Conservation (phyloP, 495 filamentous ascomycete genomes). For the Aspergillus heteromorphus region DNA sequence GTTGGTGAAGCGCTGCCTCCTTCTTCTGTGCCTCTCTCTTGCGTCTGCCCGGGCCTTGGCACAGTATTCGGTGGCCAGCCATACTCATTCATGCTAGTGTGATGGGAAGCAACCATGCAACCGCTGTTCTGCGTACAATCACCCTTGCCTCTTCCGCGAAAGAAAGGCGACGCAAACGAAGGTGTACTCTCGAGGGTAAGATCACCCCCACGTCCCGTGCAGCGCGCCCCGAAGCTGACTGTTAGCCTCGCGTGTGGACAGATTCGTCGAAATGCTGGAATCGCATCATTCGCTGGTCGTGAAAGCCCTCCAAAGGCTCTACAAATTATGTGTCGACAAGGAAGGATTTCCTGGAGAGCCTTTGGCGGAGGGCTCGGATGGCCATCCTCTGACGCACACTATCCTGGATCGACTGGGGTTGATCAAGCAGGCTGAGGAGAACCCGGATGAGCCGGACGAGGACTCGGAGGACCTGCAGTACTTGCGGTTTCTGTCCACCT, state of each 20-base stretch:
- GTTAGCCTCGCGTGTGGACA: neutral
- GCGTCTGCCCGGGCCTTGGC: neutral
- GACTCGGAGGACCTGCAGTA: slow-evolving; percentile 37
- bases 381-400: slow-evolving; percentile 40
- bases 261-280: slow-evolving; percentile 47
- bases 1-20: slow-evolving; percentile 19
- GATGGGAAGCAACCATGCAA: slow-evolving; percentile 48
- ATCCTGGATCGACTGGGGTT: slow-evolving; percentile 43
- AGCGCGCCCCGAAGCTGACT: slow-evolving; percentile 8
- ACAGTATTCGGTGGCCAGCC: neutral
- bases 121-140: slow-evolving; percentile 44
- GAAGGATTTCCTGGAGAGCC: slow-evolving; percentile 45
- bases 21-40: neutral
- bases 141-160: slow-evolving; percentile 44
- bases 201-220: neutral
- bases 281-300: slow-evolving; percentile 42
- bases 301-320: slow-evolving; percentile 41
- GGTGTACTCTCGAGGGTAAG: slow-evolving; percentile 45
- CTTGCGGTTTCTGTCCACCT: slow-evolving; percentile 33
- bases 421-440: slow-evolving; percentile 47
- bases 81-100: slow-evolving; percentile 28
- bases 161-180: slow-evolving; percentile 45
- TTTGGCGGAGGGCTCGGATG: slow-evolving; percentile 36
- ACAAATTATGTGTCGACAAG: slow-evolving; percentile 40
- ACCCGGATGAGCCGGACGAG: slow-evolving; percentile 32